These are phyloP conservation scores for Tinospora cordifolia DNA, from an alignment of 164 flowering plant species.

Conservation along the genomic window DNA sequence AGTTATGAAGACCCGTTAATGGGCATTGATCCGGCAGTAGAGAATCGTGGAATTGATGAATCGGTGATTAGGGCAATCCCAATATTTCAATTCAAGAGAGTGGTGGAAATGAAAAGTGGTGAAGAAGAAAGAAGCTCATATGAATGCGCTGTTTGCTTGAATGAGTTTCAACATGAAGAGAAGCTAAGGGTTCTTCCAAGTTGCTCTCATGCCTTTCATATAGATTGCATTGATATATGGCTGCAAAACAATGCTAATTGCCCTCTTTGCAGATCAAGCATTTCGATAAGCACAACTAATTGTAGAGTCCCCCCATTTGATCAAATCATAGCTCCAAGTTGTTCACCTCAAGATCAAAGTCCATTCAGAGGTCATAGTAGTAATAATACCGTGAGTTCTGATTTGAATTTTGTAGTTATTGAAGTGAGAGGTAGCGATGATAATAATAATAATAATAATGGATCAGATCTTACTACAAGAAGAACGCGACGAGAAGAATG, in stretches of 20 bases:
- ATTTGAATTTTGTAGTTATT: constrained; percentile 57
- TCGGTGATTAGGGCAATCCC: constrained; percentile 70
- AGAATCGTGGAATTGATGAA: constrained; percentile 58
- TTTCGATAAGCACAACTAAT: constrained; percentile 32
- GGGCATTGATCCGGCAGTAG: constrained; percentile 24
- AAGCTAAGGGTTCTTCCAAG: constrained; percentile 64
- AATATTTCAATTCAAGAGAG: constrained; percentile 41
- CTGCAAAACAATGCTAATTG: constrained; percentile 82
- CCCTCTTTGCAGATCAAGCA: constrained; percentile 80
- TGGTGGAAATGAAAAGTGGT: constrained; percentile 9
- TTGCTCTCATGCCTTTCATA: constrained; percentile 74
- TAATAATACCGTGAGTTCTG: constrained; percentile 20
- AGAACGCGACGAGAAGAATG: constrained; percentile 16
- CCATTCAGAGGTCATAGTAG: constrained; percentile 16
- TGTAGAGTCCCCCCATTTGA: constrained; percentile 14
- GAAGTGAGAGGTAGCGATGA: constrained; percentile 32
- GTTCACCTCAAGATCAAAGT: constrained; percentile 31
- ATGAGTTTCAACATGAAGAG: constrained; percentile 73
- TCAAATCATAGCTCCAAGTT: constrained; percentile 30
- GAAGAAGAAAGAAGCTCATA: constrained; percentile 19
- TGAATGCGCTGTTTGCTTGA: constrained; percentile 87
- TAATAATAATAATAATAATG: constrained; percentile 14
- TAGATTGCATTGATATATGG: constrained; percentile 93
- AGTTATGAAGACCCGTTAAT: constrained; percentile 27
- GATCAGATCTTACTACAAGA: constrained; percentile 20